Conservation (phyloP, 2,329 filamentous ascomycete species). For the Stagonosporopsis chrysanthemi region DNA sequence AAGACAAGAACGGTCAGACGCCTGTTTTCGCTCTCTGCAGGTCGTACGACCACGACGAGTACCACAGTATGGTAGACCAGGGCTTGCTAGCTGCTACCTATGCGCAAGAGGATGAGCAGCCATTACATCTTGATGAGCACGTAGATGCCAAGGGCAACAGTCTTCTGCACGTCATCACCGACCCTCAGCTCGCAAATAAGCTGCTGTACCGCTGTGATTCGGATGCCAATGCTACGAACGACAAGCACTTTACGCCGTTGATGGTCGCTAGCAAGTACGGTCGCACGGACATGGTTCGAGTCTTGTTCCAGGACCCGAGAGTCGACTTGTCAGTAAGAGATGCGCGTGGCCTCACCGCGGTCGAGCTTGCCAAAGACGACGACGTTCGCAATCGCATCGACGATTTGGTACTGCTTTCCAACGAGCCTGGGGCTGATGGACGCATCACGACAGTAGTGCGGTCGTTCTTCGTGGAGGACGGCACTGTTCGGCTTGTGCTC, state of each 20-base stretch:
- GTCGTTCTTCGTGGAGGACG: conserved; percentile 97
- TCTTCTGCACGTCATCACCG: conserved; percentile 92
- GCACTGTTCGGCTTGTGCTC: conserved; percentile 87
- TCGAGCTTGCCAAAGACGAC: conserved; percentile 97
- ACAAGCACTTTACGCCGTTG: conserved; percentile 90
- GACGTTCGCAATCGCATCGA: conserved; percentile 97
- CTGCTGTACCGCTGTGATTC: conserved; percentile 87
- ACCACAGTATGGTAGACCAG: conserved; percentile 84
- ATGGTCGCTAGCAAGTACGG: conserved; percentile 99
- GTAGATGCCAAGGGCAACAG: conserved; percentile 94
- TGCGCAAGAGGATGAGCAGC: conserved; percentile 77
- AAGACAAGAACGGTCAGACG: conserved; percentile 97
- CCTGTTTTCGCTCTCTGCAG: conserved; percentile 93
- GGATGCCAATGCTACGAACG: conserved; percentile 95
- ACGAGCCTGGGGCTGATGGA: conserved; percentile 70
- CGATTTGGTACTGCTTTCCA: conserved; percentile 83
- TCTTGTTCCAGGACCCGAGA: conserved; percentile 84
- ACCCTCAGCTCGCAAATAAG: conserved; percentile 75
- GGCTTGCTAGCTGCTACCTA: conserved; percentile 77
- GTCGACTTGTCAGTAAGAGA: conserved; percentile 88
- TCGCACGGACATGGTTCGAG: conserved; percentile 88
- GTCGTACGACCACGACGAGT: conserved; percentile 91
- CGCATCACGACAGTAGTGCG: conserved; percentile 92
- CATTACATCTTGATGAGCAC: conserved; percentile 91
- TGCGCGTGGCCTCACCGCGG: conserved; percentile 85